Evolutionary conservation across 768 basidiomycete species (phyloP), one percentile per base, ranked within the genome.

Genomic region (Amyloporia xantha): DNA sequence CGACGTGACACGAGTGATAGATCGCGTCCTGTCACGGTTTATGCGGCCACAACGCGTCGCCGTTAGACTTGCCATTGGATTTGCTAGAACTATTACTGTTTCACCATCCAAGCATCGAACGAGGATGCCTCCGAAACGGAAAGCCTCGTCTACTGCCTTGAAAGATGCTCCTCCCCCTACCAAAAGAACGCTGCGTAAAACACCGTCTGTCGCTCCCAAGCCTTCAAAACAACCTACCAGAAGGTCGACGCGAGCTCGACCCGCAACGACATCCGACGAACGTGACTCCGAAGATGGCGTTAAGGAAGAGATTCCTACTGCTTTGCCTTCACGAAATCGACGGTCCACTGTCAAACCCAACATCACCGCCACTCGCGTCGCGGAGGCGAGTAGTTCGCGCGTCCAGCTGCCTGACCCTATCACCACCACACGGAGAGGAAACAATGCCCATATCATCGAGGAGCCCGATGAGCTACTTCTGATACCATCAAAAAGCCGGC

Each of bases 91-190:
- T n/a, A n/a, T n/a, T n/a, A n/a, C n/a, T n/a, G n/a, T n/a, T n/a
- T n/a, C n/a, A n/a, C n/a, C n/a, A n/a, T n/a, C n/a, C n/a, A n/a
- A n/a, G n/a, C n/a, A 7, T 33, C 30, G 15, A 15, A 7, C 15
- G 7, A 33, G 30, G 30, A 68, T 68, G 67, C 61, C 67, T 27
- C 53, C 58, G 13, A 68, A 68, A 54, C 63, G 67, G 20, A 68
- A 67, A 49, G 63, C 58, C 15, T 30, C 43, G 9, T n/a, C n/a
- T n/a, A n/a, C n/a, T n/a, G 36, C 49, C 17, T 10, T 42, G 3
- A 28, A 42, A 17, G 53, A 53, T 13, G 59, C 62, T 15, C 56
- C 51, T 10, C 45, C 54, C 1, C 23, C 51, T 7, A 54, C 52
- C 0, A 59, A 53, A n/a, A 54, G 59, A 13, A 50, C 46, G 30